Conservation (phyloP, 2,329 filamentous ascomycete species). For the Exserohilum rostratum region DNA sequence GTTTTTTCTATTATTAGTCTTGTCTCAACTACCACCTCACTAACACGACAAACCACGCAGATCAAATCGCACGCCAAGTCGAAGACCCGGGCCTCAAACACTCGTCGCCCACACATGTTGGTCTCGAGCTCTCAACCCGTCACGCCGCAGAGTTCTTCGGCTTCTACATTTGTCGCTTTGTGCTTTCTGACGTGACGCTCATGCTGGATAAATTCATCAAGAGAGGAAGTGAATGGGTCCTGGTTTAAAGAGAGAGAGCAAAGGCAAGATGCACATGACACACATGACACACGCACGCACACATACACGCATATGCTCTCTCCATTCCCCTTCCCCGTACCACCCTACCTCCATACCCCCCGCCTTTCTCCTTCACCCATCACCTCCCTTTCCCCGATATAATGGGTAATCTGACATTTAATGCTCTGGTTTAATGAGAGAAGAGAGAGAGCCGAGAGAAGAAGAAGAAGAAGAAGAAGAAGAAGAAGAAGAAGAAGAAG, state of each 20-base stretch:
- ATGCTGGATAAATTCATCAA: constrained; percentile 98
- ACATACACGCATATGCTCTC: neutral
- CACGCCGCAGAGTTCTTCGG: constrained; percentile 98
- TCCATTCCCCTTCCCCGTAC: too few relatives aligned
- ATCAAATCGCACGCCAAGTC: constrained; percentile 94
- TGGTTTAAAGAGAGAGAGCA: constrained; percentile 51
- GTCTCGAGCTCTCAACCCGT: constrained; percentile 87
- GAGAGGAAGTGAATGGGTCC: constrained; percentile 92
- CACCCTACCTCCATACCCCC: too few relatives aligned
- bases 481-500: neutral
- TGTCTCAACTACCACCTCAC: neutral
- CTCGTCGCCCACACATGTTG: constrained; percentile 92
- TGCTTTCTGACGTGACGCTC: constrained; percentile 80
- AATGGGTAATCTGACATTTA: too few relatives aligned
- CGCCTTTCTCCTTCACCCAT: too few relatives aligned
- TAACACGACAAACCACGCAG: constrained; percentile 53
- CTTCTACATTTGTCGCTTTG: constrained; percentile 95
- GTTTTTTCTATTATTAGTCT: constrained; percentile 37
- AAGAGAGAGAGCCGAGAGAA: neutral
- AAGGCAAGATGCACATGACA: neutral
- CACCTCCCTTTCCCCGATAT: too few relatives aligned
- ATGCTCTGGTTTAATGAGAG: neutral
- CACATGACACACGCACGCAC: too few relatives aligned
- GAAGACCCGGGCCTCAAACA: constrained; percentile 92
- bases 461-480: neutral